Base-by-base conservation (phyloP, 805 yeast genomes). In the Cyberlindnera mycetangii region DNA sequence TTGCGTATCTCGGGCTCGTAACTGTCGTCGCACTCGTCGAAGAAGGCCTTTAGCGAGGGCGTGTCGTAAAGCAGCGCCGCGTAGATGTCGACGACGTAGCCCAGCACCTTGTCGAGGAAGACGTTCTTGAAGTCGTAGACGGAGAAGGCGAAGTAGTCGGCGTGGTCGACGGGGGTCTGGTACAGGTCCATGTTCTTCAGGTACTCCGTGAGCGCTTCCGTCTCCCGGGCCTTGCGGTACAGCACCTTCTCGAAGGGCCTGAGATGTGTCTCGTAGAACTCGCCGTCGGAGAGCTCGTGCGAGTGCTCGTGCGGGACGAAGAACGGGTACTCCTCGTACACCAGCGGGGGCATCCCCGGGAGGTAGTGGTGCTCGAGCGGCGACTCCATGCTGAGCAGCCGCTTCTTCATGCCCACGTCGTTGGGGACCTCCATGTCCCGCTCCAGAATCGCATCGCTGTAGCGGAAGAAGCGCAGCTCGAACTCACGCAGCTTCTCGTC, bases 241-340 rank as follows among this genome's bases (percentile, higher is more conserved):
- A 46, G 11, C 19, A 36, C 43, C 19, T 39, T 48, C 21, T 42
- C 31, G 39, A 59, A 59, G 3, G 46, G 46, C 19, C 35, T 44
- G 1, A 51, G 37, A 34, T 32, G 48, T 10, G 24, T 33, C 10
- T 39, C 27, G 22, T 32, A 44, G 21, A 44, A 55, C 8, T 53
- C 53, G 6, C 51, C 48, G 28, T 55, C 51, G 0, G 46, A 31
- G 10, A 47, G 33, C 37, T 57, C 61, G 7, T 25, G 14, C 30
- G 59, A 51, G 4, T 31, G 28, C 2, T 41, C 46, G 16, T 44
- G 46, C 12, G 63, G 63, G 20, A 42, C 47, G 31, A 59, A 53
- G 4, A 50, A 44, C 1, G 63, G 63, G 32, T 58, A 59, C 8
- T 51, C 54, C 32, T 59, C 61, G 32, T 50, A 55, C 4, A 56